Conservation (phyloP, 139 green algal genomes). For the Ettlia oleoabundans region DNA sequence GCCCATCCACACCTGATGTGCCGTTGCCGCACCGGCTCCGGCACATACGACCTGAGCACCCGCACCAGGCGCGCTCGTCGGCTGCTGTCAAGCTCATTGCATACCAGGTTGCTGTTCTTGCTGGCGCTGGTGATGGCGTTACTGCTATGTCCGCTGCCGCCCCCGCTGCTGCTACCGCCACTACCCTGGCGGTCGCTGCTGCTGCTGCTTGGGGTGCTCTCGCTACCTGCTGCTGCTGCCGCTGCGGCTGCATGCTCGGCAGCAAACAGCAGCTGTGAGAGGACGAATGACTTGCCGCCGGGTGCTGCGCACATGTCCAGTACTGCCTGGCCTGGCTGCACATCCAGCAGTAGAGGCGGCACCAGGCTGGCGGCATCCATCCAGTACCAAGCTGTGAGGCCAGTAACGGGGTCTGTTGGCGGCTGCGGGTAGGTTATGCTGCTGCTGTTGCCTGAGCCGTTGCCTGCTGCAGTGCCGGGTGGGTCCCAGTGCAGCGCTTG, state of each 20-base stretch:
- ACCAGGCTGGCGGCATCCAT: constrained; percentile 67
- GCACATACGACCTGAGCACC: constrained; percentile 61
- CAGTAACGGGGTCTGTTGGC: neutral
- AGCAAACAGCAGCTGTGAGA: constrained; percentile 54
- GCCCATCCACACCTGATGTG: neutral
- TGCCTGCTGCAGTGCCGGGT: too few relatives aligned
- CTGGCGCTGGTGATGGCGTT: neutral
- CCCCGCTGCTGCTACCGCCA: too few relatives aligned
- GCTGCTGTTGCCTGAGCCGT: too few relatives aligned
- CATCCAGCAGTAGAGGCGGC: constrained; percentile 59
- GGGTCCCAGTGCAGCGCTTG: constrained; percentile 3
- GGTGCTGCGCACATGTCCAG: constrained; percentile 77
- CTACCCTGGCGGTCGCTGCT: too few relatives aligned
- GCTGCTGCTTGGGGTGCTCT: too few relatives aligned
- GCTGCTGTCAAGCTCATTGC: constrained; percentile 57
- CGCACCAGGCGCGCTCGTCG: constrained; percentile 43
- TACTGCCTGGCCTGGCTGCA: constrained; percentile 41
- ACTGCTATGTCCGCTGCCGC: too few relatives aligned
- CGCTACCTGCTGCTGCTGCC: neutral
- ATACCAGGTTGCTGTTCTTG: constrained; percentile 42
- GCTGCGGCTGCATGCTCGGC: neutral
- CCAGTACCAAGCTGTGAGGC: constrained; percentile 62
- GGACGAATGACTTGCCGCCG: constrained; percentile 64
- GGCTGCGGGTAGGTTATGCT: constrained; percentile 14
- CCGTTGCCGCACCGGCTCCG: constrained; percentile 7